Evolutionary conservation across 1,284 basidiomycete species (phyloP).

Genomic region (Heliocybe sulcata): DNA sequence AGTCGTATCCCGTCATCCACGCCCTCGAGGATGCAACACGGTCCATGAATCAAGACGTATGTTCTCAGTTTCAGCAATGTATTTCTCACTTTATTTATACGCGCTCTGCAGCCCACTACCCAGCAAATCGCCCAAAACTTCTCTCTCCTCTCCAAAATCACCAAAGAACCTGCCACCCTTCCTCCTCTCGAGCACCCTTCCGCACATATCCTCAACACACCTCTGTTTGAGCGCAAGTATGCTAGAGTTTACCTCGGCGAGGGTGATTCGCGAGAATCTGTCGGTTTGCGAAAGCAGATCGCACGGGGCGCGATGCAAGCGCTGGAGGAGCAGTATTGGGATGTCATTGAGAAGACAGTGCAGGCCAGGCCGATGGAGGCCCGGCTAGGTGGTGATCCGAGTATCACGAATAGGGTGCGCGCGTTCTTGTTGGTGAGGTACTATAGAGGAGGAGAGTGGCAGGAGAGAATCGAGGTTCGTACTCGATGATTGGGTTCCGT

Average conservation of each 20-base stretch:
- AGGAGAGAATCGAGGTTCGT: slow-evolving; percentile 76
- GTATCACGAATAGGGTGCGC: slow-evolving; percentile 82
- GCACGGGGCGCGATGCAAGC: slow-evolving; percentile 68
- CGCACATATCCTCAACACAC: slow-evolving; percentile 72
- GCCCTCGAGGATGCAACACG: slow-evolving; percentile 59
- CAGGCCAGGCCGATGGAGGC: slow-evolving; percentile 82
- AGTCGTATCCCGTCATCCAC: slow-evolving; percentile 71
- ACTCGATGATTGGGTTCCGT: background rate
- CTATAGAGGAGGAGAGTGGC: slow-evolving; percentile 80
- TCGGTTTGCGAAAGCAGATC: slow-evolving; percentile 59
- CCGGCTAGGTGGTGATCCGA: slow-evolving; percentile 87
- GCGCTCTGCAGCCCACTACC: slow-evolving; percentile 31
- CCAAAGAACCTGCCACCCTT: slow-evolving; percentile 56
- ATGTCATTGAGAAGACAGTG: slow-evolving; percentile 81
- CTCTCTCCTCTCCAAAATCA: slow-evolving; percentile 67
- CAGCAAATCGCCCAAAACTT: slow-evolving; percentile 64
- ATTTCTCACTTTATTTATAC: background rate
- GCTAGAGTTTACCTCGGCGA: slow-evolving; percentile 68
- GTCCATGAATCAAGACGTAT: slow-evolving; percentile 48
- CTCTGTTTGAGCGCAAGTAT: slow-evolving; percentile 66
- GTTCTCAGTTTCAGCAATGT: slow-evolving; percentile 13
- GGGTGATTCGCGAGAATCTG: slow-evolving; percentile 59
- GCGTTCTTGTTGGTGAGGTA: slow-evolving; percentile 80
- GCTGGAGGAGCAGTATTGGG: slow-evolving; percentile 82
- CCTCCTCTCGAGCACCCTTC: slow-evolving; percentile 69